Percentiles rank a stretch among this genome's conserved stretches.
These are phyloP conservation scores for Cornus kousa DNA, from an alignment of 148 eudicot genomes.

Conservation along the genomic window DNA sequence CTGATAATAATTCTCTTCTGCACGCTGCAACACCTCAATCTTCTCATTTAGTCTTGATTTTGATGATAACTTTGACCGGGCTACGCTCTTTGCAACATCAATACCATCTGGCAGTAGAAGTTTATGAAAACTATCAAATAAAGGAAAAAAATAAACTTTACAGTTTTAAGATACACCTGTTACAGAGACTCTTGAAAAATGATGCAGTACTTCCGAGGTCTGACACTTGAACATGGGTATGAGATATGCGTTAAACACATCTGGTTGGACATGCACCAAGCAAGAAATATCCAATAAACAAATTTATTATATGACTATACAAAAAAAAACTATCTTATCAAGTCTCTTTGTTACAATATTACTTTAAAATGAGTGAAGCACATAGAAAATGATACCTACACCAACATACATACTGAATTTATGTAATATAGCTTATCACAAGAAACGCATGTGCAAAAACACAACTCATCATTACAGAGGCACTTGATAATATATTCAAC, in stretches of 20 bases:
- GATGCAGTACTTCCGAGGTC: too few species aligned
- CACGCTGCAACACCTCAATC: slow-evolving; percentile 66
- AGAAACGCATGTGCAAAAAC: neutral
- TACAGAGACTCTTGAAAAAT: too few species aligned
- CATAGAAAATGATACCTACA: too few species aligned
- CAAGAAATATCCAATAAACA: too few species aligned
- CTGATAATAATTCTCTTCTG: slow-evolving; percentile 79
- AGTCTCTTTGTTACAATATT: too few species aligned
- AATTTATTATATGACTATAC: too few species aligned
- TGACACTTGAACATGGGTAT: too few species aligned
- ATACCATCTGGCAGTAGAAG: slow-evolving; percentile 47
- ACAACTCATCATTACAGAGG: neutral
- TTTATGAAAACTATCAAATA: slow-evolving; percentile 6
- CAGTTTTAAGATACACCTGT: neutral
- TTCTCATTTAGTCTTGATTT: slow-evolving; percentile 51
- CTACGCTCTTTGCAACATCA: slow-evolving; percentile 39
- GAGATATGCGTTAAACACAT: too few species aligned
- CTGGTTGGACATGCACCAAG: too few species aligned
- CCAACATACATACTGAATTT: too few species aligned
- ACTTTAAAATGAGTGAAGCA: too few species aligned
- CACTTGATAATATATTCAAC: neutral
- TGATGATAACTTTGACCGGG: slow-evolving; percentile 39
- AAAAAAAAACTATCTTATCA: too few species aligned
- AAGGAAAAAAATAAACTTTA: neutral
- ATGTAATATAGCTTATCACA: neutral